Conservation (phyloP, 345 rosid genomes). For the Kernera saxatilis region DNA sequence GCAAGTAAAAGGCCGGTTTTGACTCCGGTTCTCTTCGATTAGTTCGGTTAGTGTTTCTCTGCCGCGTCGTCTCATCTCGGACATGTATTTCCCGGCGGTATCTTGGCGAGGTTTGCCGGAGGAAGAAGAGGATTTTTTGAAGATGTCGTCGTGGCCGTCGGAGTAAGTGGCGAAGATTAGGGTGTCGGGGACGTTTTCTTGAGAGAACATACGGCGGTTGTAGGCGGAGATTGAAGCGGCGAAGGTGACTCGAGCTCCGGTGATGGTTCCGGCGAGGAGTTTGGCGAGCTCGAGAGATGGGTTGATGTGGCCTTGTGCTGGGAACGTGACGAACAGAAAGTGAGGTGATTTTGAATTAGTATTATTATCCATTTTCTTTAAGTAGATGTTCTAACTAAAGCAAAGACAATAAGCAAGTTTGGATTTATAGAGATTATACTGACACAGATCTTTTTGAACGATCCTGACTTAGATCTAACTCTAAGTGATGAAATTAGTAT, state of each 20-base stretch:
- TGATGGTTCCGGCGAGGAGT: conserved; percentile 33
- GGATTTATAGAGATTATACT: too few species aligned
- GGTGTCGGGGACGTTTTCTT: neutral
- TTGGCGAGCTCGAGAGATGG: conserved; percentile 57
- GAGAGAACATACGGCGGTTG: conserved; percentile 35
- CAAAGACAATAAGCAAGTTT: too few species aligned
- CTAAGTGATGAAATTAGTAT: too few species aligned
- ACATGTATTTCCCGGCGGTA: conserved; percentile 16
- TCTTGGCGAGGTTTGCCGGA: neutral
- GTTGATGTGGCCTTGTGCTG: conserved; percentile 66
- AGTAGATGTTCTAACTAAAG: too few species aligned
- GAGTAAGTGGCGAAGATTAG: conserved; percentile 45
- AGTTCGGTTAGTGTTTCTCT: conserved; percentile 34
- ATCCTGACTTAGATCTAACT: too few species aligned
- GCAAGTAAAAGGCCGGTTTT: conserved; percentile 31
- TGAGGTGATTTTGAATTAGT: conserved; percentile 26
- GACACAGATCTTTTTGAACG: too few species aligned
- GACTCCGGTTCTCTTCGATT: conserved; percentile 5
- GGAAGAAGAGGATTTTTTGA: conserved; percentile 15
- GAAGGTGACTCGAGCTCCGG: conserved; percentile 46
- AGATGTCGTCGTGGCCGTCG: conserved; percentile 54
- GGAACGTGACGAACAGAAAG: conserved; percentile 44
- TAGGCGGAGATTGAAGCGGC: conserved; percentile 35
- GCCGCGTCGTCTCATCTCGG: conserved; percentile 37
- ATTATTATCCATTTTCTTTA: neutral